A percentile compares a stretch with the other conserved stretches of the same genome.
phyloP scores from a whole-genome alignment of 2,329 filamentous ascomycete species.

The Microdochium paspali region DNA sequence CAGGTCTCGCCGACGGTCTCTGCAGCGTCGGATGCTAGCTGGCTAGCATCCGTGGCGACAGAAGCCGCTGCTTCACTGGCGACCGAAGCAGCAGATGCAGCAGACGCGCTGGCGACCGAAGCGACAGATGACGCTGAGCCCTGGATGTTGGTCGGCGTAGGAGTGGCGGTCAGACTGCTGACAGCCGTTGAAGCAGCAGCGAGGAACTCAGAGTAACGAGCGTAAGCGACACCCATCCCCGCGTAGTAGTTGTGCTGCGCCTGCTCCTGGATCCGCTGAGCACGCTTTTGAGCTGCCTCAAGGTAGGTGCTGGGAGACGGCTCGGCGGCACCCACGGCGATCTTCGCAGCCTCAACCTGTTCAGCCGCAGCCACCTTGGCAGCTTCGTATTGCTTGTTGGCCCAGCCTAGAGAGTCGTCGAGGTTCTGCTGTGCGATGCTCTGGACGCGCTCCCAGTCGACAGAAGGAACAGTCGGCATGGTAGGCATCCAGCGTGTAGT shows the following conservation, averaged over 20 bases:
- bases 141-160: conserved; percentile 46
- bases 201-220: conserved; percentile 68
- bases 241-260: conserved; percentile 65
- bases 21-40: conserved; percentile 27
- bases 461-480: conserved; percentile 24
- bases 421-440: conserved; percentile 63
- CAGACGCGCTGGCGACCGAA: conserved; percentile 39
- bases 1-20: conserved; percentile 40
- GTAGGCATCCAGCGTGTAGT: conserved; percentile 26
- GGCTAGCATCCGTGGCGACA: conserved; percentile 34
- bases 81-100: conserved; percentile 29
- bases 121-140: conserved; percentile 34
- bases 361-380: conserved; percentile 55
- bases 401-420: conserved; percentile 59
- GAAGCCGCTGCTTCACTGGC: conserved; percentile 41
- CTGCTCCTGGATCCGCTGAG: conserved; percentile 50
- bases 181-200: conserved; percentile 62
- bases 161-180: conserved; percentile 47
- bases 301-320: conserved; percentile 43
- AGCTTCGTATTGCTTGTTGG: conserved; percentile 61
- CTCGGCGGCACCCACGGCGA: conserved; percentile 52
- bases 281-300: conserved; percentile 26
- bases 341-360: conserved; percentile 45
- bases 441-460: conserved; percentile 40
- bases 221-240: conserved; percentile 68